These are phyloP conservation scores for Blastobotrys niveus DNA, from an alignment of 1,139 yeast species.

Conservation along the genomic window DNA sequence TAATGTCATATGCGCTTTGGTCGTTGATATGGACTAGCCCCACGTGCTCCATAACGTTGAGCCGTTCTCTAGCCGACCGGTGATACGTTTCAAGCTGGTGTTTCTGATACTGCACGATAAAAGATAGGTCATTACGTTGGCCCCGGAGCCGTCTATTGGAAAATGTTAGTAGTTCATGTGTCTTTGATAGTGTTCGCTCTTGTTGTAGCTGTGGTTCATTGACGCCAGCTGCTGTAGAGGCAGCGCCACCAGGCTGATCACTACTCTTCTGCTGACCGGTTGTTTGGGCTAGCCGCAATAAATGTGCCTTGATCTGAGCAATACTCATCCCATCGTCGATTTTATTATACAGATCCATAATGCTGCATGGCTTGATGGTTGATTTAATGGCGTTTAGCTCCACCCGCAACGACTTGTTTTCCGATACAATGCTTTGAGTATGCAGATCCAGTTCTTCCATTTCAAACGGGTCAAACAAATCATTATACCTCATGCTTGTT, in stretches of 20 bases:
- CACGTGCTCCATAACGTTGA: slow-evolving; percentile 10
- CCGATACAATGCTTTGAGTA: slow-evolving; percentile 11
- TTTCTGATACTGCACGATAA: slow-evolving; percentile 15
- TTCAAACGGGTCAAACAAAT: slow-evolving; percentile 16
- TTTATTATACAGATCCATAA: slow-evolving; percentile 7
- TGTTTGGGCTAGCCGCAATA: not conserved
- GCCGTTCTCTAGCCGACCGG: slow-evolving; percentile 13
- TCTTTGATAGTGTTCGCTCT: too few species aligned
- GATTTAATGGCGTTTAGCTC: slow-evolving; percentile 7
- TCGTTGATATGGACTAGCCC: slow-evolving; percentile 6
- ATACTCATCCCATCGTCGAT: slow-evolving; percentile 6
- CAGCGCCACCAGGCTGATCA: too few species aligned
- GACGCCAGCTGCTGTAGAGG: too few species aligned
- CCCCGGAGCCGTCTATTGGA: slow-evolving; percentile 14
- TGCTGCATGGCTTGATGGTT: not conserved
- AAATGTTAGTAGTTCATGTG: not conserved
- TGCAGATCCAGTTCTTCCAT: slow-evolving; percentile 9
- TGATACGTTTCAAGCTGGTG: slow-evolving; percentile 16
- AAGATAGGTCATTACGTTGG: slow-evolving; percentile 17
- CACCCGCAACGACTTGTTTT: slow-evolving; percentile 12
- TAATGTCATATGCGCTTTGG: slow-evolving; percentile 1
- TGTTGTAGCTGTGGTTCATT: too few species aligned
- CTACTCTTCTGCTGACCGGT: not conserved
- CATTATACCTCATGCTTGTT: too few species aligned
- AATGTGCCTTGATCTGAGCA: slow-evolving; percentile 5